Evolutionary conservation across 2,329 filamentous ascomycete genomes (phyloP).

Genomic region (Immersiporthe knoxdaviesiana): DNA sequence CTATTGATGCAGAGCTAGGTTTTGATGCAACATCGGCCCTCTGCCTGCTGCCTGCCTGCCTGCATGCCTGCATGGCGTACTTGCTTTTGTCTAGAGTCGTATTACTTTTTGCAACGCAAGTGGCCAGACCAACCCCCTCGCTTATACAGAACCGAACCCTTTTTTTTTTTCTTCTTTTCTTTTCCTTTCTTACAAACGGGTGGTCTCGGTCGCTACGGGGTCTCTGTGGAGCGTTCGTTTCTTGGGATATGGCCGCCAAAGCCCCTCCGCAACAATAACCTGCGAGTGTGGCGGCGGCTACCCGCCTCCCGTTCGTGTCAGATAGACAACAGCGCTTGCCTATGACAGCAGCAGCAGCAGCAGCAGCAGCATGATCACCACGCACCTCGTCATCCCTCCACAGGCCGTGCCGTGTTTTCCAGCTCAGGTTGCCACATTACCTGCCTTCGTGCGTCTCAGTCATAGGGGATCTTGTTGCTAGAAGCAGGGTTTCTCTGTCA

Average conservation of each 20-base stretch:
- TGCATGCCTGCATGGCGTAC: neutral
- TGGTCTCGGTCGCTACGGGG: neutral
- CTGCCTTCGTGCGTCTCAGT: neutral
- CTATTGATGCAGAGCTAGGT: neutral
- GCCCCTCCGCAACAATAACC: neutral
- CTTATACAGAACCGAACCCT: too few species aligned
- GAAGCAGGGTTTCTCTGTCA: neutral
- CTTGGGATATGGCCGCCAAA: neutral
- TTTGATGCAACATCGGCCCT: neutral
- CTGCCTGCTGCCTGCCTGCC: neutral
- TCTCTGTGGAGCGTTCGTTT: neutral
- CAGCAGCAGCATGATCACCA: neutral
- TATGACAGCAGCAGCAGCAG: neutral
- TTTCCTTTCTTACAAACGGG: neutral
- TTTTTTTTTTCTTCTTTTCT: too few species aligned
- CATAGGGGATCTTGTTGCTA: neutral
- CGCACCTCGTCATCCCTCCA: neutral
- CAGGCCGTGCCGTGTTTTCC: neutral
- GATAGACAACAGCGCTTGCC: neutral
- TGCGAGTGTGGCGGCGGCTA: neutral
- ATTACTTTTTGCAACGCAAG: neutral
- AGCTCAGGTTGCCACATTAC: neutral
- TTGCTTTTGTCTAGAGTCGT: neutral
- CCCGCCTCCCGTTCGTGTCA: neutral
- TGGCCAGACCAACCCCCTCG: too few species aligned